Evolutionary conservation across 441 rosid species (phyloP), one percentile per base, ranked within the genome.

Genomic region (Pelargonium fulgidum): DNA sequence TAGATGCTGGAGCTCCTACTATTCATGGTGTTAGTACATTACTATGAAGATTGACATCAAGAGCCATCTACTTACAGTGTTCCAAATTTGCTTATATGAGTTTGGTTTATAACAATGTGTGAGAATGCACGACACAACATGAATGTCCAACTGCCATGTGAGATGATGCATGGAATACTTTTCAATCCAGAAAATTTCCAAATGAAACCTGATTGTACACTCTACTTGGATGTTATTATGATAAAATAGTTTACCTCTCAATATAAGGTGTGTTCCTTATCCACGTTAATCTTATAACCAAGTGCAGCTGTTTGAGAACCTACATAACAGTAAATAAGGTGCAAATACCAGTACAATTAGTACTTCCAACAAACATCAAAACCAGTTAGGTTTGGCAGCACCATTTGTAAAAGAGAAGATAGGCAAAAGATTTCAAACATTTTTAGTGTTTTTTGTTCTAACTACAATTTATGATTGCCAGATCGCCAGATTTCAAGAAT

Each of bases 231-330:
- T 50, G 66, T 10, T 65, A 50, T 50, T 50, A 50, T n/a, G 58
- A 50, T 14, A 13, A 16, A 5, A 50, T 50, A 20, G 68, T 63
- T 76, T 68, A 88, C 98, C 97, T 85, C 74, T 73, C 87, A 74
- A 81, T 13, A 62, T 77, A 78, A 24, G 91, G 88, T 3, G 93
- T 76, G 85, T 87, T 88, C 80, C 97, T 83, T 72, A 93, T 84
- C 96, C 99, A 89, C 0, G 97, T 93, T 68, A 87, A 64, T 76
- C 76, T 86, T 70, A 87, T 69, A 50, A 91, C 56, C 0, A 81
- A 81, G 59, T 83, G 82, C 26, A 85, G 62, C 74, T 79, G 81
- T 73, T 88, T 81, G 61, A 91, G 96, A 84, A 88, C 96, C 98
- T 93, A 85, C 64, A 79, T 16, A 36, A 29, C 24, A 73, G 65